A percentile compares a stretch with the other conserved stretches of the same genome.
phyloP scores from a whole-genome alignment of 805 yeast genomes.

The Suhomyces sp. region DNA sequence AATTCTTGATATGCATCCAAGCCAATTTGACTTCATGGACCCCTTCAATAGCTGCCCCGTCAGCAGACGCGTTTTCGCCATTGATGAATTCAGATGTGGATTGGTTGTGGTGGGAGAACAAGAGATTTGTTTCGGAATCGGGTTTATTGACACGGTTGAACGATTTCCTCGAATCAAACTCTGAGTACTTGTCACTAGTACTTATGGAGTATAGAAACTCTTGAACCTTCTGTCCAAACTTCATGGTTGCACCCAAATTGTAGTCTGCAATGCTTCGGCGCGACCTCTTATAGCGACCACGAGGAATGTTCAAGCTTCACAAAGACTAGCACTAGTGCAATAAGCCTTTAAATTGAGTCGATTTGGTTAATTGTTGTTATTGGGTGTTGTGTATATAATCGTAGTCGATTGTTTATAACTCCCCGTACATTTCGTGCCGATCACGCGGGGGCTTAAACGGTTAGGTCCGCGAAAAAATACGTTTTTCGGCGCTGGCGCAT shows the following conservation, averaged over 20 bases:
- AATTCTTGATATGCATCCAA: slow-evolving; percentile 85
- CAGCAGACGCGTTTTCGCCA: slow-evolving; percentile 30
- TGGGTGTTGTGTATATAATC: not conserved
- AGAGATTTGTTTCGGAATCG: slow-evolving; percentile 30
- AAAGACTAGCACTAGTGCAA: not conserved
- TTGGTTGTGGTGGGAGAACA: slow-evolving; percentile 27
- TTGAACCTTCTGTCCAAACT: slow-evolving; percentile 42
- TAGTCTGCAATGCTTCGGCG: not conserved
- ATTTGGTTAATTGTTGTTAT: not conserved
- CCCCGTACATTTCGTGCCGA: not conserved
- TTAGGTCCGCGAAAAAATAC: not conserved
- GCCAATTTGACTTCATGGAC: slow-evolving; percentile 73
- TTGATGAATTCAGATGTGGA: slow-evolving; percentile 20
- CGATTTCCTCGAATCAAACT: slow-evolving; percentile 50
- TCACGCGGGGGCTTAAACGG: not conserved
- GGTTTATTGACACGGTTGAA: slow-evolving; percentile 44
- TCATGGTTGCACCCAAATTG: slow-evolving; percentile 12
- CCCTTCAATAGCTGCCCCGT: slow-evolving; percentile 35
- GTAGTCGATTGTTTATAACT: not conserved
- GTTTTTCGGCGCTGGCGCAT: not conserved
- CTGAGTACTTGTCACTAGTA: slow-evolving; percentile 70
- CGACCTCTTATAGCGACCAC: not conserved
- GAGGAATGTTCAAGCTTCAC: not conserved
- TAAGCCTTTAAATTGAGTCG: not conserved
- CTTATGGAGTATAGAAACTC: slow-evolving; percentile 62